Conservation (phyloP, 1,284 basidiomycete species). For the Ganoderma boninense region DNA sequence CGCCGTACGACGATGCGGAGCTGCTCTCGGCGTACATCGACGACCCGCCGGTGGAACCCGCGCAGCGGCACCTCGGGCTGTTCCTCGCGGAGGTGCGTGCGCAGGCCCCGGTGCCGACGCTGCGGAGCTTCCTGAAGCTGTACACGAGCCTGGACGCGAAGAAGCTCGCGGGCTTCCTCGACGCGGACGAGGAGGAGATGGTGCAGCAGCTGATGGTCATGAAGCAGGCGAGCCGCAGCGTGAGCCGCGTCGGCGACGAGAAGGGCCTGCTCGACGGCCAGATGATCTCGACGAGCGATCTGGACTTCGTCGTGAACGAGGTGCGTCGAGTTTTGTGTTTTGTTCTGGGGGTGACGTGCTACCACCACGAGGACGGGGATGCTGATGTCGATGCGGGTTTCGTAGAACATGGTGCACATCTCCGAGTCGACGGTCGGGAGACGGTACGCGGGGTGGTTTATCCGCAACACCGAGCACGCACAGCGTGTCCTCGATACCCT, state of each 20-base stretch:
- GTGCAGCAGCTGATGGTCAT: conserved; percentile 97
- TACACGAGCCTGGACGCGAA: conserved; percentile 94
- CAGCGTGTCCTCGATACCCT: conserved; percentile 86
- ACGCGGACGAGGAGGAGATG: conserved; percentile 92
- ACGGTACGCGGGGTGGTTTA: conserved; percentile 96
- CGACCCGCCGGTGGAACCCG: conserved; percentile 70
- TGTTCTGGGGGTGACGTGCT: neutral
- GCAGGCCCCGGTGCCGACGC: conserved; percentile 82
- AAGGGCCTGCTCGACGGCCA: conserved; percentile 86
- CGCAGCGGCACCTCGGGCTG: conserved; percentile 84
- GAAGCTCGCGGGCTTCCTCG: conserved; percentile 92
- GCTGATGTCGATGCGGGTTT: neutral
- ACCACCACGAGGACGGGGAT: neutral
- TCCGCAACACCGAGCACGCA: conserved; percentile 92
- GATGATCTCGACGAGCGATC: conserved; percentile 89
- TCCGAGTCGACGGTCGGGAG: conserved; percentile 93
- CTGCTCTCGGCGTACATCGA: conserved; percentile 66
- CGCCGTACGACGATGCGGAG: conserved; percentile 87
- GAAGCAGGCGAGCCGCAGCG: conserved; percentile 86
- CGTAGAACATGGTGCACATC: conserved; percentile 93
- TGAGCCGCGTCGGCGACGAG: conserved; percentile 62
- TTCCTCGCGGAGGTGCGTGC: conserved; percentile 86
- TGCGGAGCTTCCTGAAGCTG: conserved; percentile 93
- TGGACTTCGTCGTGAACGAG: conserved; percentile 96
- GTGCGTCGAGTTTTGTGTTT: conserved; percentile 51